phyloP scores from a whole-genome alignment of 176 grass and related monocot genomes.

The Tillandsia leiboldiana region DNA sequence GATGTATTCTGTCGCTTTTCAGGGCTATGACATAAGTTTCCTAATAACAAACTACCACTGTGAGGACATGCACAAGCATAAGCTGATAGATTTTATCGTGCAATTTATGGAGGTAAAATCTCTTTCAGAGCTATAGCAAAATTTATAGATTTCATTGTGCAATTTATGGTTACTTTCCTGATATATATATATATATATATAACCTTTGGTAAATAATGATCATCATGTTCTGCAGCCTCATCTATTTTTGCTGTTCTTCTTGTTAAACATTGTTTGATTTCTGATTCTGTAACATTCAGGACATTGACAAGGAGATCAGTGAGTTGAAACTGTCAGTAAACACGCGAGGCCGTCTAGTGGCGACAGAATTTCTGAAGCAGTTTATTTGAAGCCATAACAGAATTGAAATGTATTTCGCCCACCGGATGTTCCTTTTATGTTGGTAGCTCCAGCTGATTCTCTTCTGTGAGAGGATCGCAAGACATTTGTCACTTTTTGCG shows the following conservation, averaged over 20 bases:
- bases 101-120: slow-evolving; percentile 91
- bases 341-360: slow-evolving; percentile 79
- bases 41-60: slow-evolving; percentile 98
- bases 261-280: neutral
- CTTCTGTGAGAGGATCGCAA: no score
- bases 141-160: neutral
- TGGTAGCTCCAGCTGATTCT: no score
- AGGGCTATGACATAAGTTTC: slow-evolving; percentile 98
- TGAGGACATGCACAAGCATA: slow-evolving; percentile 92
- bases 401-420: neutral
- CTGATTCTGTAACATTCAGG: slow-evolving; percentile 27
- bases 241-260: no score
- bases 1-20: slow-evolving; percentile 21
- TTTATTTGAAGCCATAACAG: slow-evolving; percentile 47
- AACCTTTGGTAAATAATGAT: neutral
- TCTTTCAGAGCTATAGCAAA: neutral
- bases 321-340: slow-evolving; percentile 88
- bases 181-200: neutral
- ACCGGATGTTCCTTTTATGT: no score
- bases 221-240: neutral
- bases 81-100: slow-evolving; percentile 98
- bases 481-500: no score
- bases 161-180: neutral
- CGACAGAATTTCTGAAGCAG: slow-evolving; percentile 92
- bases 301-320: slow-evolving; percentile 92